Evolutionary conservation across 2,329 filamentous ascomycete genomes (phyloP), one percentile per base, ranked within the genome.

Genomic region (Westerdykella aurantiaca): DNA sequence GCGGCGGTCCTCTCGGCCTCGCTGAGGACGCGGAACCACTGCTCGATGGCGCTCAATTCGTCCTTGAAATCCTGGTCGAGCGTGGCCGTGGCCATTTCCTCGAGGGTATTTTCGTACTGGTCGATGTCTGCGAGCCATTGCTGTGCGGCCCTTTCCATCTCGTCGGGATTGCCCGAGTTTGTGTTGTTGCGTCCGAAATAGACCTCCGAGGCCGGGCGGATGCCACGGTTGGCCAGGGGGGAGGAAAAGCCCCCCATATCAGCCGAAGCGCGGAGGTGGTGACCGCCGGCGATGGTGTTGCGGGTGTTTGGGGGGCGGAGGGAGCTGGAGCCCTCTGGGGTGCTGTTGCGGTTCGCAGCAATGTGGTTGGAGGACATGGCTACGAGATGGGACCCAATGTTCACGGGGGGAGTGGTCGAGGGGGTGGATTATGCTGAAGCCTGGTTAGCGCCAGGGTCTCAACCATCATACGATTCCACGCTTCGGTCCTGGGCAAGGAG

Each of bases 81-180:
- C n/a, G 93, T 97, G 22, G 93, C 93, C 25, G 91, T 90, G 35
- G 93, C 93, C 93, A 98, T 98, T 68, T 98, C 93, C 70, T 97
- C 93, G 61, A 98, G 72, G 1, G 93, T 98, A n/a, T 84, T 95
- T 75, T 98, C 93, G 62, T 96, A 96, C 69, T 97, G 91, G 66
- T 98, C 93, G 56, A 98, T 97, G 61, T 98, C 93, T 44, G 91
- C 89, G 59, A 98, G 91, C 93, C 93, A 98, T 70, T 98, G 90
- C 73, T 96, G 90, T 40, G 91, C 89, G 52, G 91, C 86, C 70
- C 90, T 91, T 67, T 97, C 93, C 67, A 93, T 83, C 69, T 97
- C 93, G 50, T 96, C 90, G 16, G 79, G 71, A 56, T 78, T 82
- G 54, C 87, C 64, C 25, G 83, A 58, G 75, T 78, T 58, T 81